phyloP scores from a whole-genome alignment of 75 land plant genomes.

The Pinus albicaulis region DNA sequence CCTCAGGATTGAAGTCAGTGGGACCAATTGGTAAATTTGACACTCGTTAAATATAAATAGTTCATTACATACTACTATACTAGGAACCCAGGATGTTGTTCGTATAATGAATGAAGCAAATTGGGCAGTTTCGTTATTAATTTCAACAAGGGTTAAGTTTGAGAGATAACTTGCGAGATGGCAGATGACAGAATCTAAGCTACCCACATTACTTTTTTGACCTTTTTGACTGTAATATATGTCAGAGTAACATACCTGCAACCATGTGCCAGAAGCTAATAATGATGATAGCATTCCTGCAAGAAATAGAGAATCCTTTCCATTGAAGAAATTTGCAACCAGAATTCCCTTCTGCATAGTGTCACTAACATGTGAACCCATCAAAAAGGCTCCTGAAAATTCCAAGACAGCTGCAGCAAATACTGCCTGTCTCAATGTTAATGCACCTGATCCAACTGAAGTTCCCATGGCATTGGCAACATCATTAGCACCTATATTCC shows the following conservation, averaged over 20 bases:
- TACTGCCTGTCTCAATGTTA: conserved; percentile 88
- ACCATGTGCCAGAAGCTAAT: conserved; percentile 95
- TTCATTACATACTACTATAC: not conserved
- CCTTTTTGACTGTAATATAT: not conserved
- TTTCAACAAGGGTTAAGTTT: not conserved
- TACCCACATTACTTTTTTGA: not conserved
- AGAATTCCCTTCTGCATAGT: conserved; percentile 99
- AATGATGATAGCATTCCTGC: conserved; percentile 91
- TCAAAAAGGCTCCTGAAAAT: conserved; percentile 86
- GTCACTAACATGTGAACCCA: conserved; percentile 91
- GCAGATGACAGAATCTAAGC: not conserved
- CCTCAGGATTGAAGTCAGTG: not conserved
- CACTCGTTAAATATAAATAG: conserved; percentile 2
- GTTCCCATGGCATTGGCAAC: conserved; percentile 99
- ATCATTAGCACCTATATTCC: conserved; percentile 99
- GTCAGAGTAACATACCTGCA: conserved; percentile 55
- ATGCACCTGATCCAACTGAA: conserved; percentile 94
- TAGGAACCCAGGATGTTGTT: not conserved
- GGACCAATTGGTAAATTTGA: not conserved
- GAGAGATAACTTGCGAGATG: not conserved
- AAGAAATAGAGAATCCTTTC: conserved; percentile 77
- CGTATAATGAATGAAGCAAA: not conserved
- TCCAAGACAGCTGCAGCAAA: conserved; percentile 83
- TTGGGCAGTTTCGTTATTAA: not conserved
- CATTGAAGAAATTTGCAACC: conserved; percentile 66